phyloP scores from a whole-genome alignment of 345 rosid species.

The Pugionium dolabratum region DNA sequence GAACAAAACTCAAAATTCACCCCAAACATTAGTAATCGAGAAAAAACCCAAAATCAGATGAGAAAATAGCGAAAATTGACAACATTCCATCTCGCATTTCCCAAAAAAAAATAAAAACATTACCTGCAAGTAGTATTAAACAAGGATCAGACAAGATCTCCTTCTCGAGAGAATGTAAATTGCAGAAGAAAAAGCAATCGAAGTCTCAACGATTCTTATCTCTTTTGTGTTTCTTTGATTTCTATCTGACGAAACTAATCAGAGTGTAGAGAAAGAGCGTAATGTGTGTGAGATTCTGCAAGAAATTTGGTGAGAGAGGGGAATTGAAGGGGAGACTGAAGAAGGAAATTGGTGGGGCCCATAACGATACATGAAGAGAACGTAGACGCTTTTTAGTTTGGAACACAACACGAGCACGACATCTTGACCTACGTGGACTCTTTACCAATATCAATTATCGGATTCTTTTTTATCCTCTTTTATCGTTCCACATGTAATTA shows the following conservation, averaged over 20 bases:
- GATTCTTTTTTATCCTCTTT: too few species aligned
- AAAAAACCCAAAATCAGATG: too few species aligned
- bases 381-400: slow-evolving; percentile 41
- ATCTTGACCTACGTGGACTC: slow-evolving; percentile 45
- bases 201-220: not conserved
- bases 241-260: slow-evolving; percentile 20
- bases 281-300: not conserved
- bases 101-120: not conserved
- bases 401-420: slow-evolving; percentile 43
- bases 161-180: not conserved
- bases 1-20: not conserved
- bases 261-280: slow-evolving; percentile 7
- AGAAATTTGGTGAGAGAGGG: slow-evolving; percentile 16
- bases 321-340: slow-evolving; percentile 25
- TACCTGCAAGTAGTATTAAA: slow-evolving; percentile 17
- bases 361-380: slow-evolving; percentile 42
- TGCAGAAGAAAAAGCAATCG: too few species aligned
- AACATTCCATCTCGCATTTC: slow-evolving; percentile 9
- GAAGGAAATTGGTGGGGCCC: slow-evolving; percentile 32
- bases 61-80: too few species aligned
- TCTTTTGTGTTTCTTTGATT: not conserved
- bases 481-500: too few species aligned
- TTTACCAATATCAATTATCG: too few species aligned
- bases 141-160: slow-evolving; percentile 15
- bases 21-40: not conserved